These are phyloP conservation scores for Clonostachys solani DNA, from an alignment of 2,329 filamentous ascomycete genomes.

Conservation along the genomic window DNA sequence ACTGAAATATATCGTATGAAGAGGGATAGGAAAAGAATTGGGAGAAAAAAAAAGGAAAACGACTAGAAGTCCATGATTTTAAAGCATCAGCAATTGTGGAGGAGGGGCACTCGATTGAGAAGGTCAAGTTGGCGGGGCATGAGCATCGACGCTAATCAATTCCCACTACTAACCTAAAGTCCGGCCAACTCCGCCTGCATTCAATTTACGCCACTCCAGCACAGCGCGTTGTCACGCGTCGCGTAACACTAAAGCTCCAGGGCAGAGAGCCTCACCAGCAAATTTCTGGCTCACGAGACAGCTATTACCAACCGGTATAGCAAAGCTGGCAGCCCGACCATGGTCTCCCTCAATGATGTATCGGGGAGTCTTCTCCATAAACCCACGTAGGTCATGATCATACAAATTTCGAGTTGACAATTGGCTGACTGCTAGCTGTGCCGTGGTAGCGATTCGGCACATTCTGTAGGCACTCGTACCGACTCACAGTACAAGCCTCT, in stretches of 20 bases:
- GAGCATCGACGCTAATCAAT: not conserved
- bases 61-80: not conserved
- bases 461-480: slow-evolving; percentile 43
- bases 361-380: slow-evolving; percentile 23
- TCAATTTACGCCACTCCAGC: no score
- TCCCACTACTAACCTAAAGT: no score
- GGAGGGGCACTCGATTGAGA: not conserved
- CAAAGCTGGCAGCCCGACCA: slow-evolving; percentile 8
- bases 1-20: not conserved
- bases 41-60: not conserved
- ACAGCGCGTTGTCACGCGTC: no score
- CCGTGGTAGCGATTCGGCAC: slow-evolving; percentile 22
- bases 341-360: slow-evolving; percentile 27
- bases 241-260: no score
- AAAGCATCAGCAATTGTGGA: not conserved
- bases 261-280: no score
- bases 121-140: not conserved
- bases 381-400: slow-evolving; percentile 18
- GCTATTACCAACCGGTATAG: not conserved
- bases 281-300: not conserved
- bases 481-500: slow-evolving; percentile 67
- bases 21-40: not conserved
- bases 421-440: not conserved
- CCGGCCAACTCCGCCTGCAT: no score
- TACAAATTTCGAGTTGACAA: not conserved